Conservation (phyloP, 306 rosid species). For the Gynostemma pentaphyllum region DNA sequence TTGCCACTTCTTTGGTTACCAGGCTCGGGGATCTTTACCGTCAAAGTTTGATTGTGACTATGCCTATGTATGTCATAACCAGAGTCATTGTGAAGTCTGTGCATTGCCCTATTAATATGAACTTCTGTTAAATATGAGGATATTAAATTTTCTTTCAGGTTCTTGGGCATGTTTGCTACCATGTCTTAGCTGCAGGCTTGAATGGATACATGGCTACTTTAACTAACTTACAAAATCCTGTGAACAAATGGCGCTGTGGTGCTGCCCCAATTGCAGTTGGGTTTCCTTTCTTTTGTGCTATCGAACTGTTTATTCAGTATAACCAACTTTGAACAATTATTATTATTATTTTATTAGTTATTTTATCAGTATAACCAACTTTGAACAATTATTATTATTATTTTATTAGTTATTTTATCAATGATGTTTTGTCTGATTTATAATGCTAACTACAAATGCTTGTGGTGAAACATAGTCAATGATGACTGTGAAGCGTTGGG, state of each 20-base stretch:
- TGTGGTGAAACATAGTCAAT: constrained; percentile 43
- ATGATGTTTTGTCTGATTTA: neutral
- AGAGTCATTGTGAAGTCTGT: neutral
- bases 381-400: neutral
- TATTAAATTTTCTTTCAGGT: constrained; percentile 34
- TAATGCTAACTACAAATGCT: neutral
- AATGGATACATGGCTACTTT: constrained; percentile 93
- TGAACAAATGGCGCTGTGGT: constrained; percentile 86
- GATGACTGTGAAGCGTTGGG: constrained; percentile 95
- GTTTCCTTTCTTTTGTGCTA: constrained; percentile 10
- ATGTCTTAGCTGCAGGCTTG: constrained; percentile 82
- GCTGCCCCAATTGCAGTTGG: constrained; percentile 81
- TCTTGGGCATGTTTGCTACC: constrained; percentile 90
- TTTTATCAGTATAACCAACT: neutral
- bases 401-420: neutral
- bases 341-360: neutral
- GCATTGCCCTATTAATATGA: neutral
- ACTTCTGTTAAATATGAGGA: constrained; percentile 10
- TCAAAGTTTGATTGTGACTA: constrained; percentile 97
- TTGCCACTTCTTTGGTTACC: constrained; percentile 98
- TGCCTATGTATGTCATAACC: constrained; percentile 56
- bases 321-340: neutral
- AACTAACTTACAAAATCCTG: constrained; percentile 76
- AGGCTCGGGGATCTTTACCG: constrained; percentile 98
- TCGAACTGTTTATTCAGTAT: constrained; percentile 4